Conservation (phyloP, 2,329 filamentous ascomycete species). For the Fulvia fulva region DNA sequence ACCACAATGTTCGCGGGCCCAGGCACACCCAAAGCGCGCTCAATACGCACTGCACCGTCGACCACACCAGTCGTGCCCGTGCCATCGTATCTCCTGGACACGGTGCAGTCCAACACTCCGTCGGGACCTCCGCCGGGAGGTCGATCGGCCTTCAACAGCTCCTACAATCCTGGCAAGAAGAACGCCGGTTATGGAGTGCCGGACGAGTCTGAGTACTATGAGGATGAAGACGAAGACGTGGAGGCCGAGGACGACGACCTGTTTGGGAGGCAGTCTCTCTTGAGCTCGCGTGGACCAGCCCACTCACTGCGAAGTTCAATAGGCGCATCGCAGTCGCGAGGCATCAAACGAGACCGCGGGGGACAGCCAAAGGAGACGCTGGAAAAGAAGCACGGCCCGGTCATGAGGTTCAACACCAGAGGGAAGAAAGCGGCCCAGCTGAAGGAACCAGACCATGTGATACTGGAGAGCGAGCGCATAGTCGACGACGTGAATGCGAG, state of each 20-base stretch:
- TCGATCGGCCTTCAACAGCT: slow-evolving; percentile 33
- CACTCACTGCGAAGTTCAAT: slow-evolving; percentile 19
- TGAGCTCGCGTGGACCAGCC: slow-evolving; percentile 4
- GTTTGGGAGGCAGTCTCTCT: slow-evolving; percentile 24
- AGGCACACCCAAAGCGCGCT: slow-evolving; percentile 28
- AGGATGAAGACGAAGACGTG: slow-evolving; percentile 33
- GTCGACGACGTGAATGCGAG: slow-evolving; percentile 44
- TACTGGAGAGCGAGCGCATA: slow-evolving; percentile 71
- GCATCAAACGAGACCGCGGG: slow-evolving; percentile 38
- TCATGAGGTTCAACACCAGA: slow-evolving; percentile 67
- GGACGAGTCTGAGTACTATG: slow-evolving; percentile 20
- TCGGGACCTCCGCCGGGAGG: slow-evolving; percentile 31
- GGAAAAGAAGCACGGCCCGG: slow-evolving; percentile 55
- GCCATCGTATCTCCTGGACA: slow-evolving; percentile 28
- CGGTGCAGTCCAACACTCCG: slow-evolving; percentile 34
- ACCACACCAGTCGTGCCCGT: slow-evolving; percentile 37
- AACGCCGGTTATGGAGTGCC: slow-evolving; percentile 33
- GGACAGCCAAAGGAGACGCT: slow-evolving; percentile 47
- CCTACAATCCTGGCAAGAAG: slow-evolving; percentile 25
- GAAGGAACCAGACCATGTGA: slow-evolving; percentile 65
- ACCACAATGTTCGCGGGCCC: slow-evolving; percentile 14
- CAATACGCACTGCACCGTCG: slow-evolving; percentile 28
- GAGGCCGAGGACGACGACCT: slow-evolving; percentile 36
- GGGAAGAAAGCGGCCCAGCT: slow-evolving; percentile 52
- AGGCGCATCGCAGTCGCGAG: slow-evolving; percentile 26